phyloP scores from a whole-genome alignment of 2,329 filamentous ascomycete species.

The Annulohypoxylon truncatum region DNA sequence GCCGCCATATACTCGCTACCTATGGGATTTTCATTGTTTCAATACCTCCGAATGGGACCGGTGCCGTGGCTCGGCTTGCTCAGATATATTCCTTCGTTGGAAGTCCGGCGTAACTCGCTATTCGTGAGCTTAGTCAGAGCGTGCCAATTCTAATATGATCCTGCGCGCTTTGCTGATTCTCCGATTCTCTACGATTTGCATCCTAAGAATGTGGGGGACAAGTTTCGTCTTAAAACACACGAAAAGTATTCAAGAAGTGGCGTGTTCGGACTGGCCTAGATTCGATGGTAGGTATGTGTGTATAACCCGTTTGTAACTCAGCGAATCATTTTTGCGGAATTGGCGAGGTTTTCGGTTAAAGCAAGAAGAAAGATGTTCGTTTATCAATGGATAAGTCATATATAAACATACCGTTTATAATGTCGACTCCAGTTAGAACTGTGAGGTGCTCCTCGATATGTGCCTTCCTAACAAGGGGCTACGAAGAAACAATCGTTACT shows the following conservation, averaged over 20 bases:
- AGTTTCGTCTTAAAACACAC: background rate
- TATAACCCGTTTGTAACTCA: too few relatives aligned
- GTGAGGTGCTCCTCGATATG: too few relatives aligned
- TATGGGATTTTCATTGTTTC: conserved; percentile 13
- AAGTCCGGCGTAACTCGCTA: background rate
- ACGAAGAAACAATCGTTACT: too few relatives aligned
- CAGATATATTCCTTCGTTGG: conserved; percentile 3
- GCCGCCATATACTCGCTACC: conserved; percentile 16
- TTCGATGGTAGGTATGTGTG: background rate
- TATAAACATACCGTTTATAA: too few relatives aligned
- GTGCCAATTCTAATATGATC: conserved; percentile 6
- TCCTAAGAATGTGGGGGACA: background rate
- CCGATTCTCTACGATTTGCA: background rate
- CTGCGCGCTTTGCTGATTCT: background rate
- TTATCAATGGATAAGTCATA: too few relatives aligned
- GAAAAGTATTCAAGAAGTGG: background rate
- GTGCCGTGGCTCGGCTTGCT: background rate
- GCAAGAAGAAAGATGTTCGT: too few relatives aligned
- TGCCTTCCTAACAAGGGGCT: too few relatives aligned
- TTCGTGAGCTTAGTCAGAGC: conserved; percentile 17
- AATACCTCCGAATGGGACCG: background rate
- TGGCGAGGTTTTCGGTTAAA: too few relatives aligned
- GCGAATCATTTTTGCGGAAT: too few relatives aligned
- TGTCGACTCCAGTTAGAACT: too few relatives aligned
- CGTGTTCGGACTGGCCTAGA: conserved; percentile 23